These are phyloP conservation scores for Chytridium lagenaria DNA, from an alignment of 371 early-diverging fungal genomes.

Conservation along the genomic window DNA sequence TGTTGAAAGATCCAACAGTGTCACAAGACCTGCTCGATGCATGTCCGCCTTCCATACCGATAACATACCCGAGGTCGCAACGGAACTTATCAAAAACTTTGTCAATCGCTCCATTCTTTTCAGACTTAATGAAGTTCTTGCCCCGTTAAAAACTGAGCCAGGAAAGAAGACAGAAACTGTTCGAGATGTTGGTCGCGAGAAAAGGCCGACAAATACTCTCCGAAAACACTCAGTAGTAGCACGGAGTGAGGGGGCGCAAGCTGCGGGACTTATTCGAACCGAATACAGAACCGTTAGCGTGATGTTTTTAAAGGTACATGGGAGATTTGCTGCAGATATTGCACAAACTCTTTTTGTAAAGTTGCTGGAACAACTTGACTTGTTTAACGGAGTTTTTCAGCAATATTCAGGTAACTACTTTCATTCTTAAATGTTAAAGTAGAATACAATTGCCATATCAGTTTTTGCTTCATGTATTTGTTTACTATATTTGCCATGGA, in stretches of 20 bases:
- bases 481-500: too few relatives aligned
- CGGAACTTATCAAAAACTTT: neutral
- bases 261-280: too few relatives aligned
- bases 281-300: conserved; percentile 14
- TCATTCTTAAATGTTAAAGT: neutral
- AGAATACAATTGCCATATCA: too few relatives aligned
- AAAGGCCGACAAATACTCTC: too few relatives aligned
- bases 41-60: too few relatives aligned
- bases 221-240: neutral
- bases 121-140: neutral
- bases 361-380: neutral
- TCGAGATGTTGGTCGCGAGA: neutral
- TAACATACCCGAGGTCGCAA: too few relatives aligned
- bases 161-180: neutral
- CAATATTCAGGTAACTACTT: conserved; percentile 6
- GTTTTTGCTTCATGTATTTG: too few relatives aligned
- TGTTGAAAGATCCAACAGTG: too few relatives aligned
- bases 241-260: too few relatives aligned
- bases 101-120: conserved; percentile 11
- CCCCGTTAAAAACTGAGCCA: neutral
- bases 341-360: neutral
- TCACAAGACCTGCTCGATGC: too few relatives aligned
- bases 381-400: conserved; percentile 2
- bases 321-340: neutral
- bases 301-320: conserved; percentile 1